phyloP scores from a whole-genome alignment of 768 basidiomycete genomes.

The Candolleomyces aberdarensis region DNA sequence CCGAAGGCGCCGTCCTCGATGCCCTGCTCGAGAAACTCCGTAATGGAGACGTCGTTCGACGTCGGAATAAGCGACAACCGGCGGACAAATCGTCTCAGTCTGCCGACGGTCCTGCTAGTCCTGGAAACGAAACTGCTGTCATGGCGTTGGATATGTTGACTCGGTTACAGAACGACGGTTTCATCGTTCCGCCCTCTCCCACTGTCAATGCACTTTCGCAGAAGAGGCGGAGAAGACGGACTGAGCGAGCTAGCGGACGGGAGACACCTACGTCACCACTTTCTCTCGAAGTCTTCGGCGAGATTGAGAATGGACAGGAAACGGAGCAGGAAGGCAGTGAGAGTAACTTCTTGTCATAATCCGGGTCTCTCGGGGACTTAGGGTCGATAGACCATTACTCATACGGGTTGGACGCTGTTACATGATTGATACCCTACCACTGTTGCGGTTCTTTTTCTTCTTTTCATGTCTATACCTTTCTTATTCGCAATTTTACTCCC shows the following conservation, averaged over 20 bases:
- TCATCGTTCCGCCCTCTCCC: conserved; percentile 52
- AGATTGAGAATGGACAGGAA: conserved; percentile 13
- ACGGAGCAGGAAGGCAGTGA: neutral
- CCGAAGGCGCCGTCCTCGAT: conserved; percentile 63
- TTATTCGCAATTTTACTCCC: no score
- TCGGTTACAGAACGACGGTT: conserved; percentile 68
- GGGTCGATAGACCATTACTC: no score
- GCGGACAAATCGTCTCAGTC: conserved; percentile 28
- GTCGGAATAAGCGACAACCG: conserved; percentile 46
- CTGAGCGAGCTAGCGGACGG: conserved; percentile 26
- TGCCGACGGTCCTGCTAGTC: conserved; percentile 30
- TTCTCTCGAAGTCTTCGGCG: conserved; percentile 23
- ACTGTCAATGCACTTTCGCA: conserved; percentile 37
- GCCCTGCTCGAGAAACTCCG: conserved; percentile 67
- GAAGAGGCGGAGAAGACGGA: conserved; percentile 31
- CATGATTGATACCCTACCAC: no score
- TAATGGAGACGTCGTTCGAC: conserved; percentile 64
- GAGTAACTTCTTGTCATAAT: no score
- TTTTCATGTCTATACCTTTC: no score
- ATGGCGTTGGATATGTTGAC: conserved; percentile 76
- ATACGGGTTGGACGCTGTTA: no score
- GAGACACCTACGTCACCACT: conserved; percentile 32
- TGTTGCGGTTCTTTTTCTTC: no score
- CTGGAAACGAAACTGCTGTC: conserved; percentile 46
- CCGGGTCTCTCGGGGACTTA: no score